These are phyloP conservation scores for Pleurotus pulmonarius DNA, from an alignment of 768 basidiomycete species.

Conservation along the genomic window DNA sequence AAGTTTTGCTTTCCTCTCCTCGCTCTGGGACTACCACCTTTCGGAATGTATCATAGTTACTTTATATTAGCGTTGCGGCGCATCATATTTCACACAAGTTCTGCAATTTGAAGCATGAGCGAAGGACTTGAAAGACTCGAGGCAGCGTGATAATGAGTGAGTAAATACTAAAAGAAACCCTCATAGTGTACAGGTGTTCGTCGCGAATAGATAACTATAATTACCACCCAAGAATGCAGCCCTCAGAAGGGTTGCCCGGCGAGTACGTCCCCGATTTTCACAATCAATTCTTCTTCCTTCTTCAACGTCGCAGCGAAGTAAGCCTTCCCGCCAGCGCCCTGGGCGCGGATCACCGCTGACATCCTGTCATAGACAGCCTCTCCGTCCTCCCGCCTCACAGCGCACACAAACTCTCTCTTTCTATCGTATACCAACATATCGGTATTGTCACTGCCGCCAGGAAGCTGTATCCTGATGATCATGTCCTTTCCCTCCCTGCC, in stretches of 20 bases:
- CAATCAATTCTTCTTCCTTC: slow-evolving; percentile 39
- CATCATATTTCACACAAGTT: too few species aligned
- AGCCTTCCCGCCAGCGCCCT: slow-evolving; percentile 45
- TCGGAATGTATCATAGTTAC: too few species aligned
- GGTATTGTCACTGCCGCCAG: slow-evolving; percentile 19
- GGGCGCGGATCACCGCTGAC: slow-evolving; percentile 30
- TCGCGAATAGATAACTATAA: too few species aligned
- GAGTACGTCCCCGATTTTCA: slow-evolving; percentile 48
- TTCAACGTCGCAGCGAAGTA: slow-evolving; percentile 53
- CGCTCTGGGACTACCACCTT: too few species aligned
- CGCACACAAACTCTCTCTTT: slow-evolving; percentile 50
- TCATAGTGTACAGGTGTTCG: too few species aligned
- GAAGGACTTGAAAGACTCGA: too few species aligned
- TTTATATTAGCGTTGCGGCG: too few species aligned
- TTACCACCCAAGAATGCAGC: too few species aligned
- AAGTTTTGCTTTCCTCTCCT: too few species aligned
- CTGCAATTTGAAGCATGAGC: too few species aligned
- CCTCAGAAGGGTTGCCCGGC: slow-evolving; percentile 54
- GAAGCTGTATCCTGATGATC: slow-evolving; percentile 54
- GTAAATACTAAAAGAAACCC: too few species aligned
- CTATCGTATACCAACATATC: slow-evolving; percentile 46
- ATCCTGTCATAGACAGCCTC: slow-evolving; percentile 37
- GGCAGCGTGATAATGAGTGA: too few species aligned
- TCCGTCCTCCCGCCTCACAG: slow-evolving; percentile 27
- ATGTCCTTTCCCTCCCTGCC: slow-evolving; percentile 29